A percentile compares a stretch with the other conserved stretches of the same genome.
Evolutionary conservation across 371 early-diverging fungal species (phyloP).

Genomic region (Capillidium rhysosporum): DNA sequence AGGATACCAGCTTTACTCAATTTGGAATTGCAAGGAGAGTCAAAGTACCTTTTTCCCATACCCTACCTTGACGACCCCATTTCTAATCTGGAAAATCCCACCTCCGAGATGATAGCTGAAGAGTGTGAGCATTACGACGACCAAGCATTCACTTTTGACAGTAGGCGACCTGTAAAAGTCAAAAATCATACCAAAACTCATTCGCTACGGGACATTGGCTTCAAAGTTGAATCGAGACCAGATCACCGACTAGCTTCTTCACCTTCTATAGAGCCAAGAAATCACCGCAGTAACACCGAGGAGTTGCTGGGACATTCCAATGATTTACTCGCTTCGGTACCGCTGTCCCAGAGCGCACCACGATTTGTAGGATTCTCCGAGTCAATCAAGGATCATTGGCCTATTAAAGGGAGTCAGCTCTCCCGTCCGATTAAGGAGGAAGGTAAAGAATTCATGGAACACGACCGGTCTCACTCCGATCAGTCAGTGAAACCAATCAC

Average conservation of each 20-base stretch:
- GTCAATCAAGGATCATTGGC: neutral
- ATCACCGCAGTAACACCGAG: no score
- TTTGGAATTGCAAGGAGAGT: conserved; percentile 57
- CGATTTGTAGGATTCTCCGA: neutral
- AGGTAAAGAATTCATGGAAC: neutral
- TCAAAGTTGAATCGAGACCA: no score
- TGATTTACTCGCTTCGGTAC: conserved; percentile 15
- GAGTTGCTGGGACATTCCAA: no score
- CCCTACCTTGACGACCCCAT: conserved; percentile 19
- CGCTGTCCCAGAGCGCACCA: conserved; percentile 5
- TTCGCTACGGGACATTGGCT: no score
- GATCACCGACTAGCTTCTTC: no score
- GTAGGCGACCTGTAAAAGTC: no score
- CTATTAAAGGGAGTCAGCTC: neutral
- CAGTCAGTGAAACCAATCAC: conserved; percentile 7
- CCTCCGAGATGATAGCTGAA: no score
- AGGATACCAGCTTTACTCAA: conserved; percentile 69
- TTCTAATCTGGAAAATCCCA: neutral
- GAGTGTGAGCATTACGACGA: conserved; percentile 10
- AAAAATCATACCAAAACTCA: no score
- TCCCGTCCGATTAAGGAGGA: conserved; percentile 6
- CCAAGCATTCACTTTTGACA: neutral
- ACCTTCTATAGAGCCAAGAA: no score
- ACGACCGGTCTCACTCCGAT: conserved; percentile 2
- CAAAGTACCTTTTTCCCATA: conserved; percentile 29